These are phyloP conservation scores for Blechomonas ayalai DNA, from an alignment of 208 protist species.

Conservation along the genomic window DNA sequence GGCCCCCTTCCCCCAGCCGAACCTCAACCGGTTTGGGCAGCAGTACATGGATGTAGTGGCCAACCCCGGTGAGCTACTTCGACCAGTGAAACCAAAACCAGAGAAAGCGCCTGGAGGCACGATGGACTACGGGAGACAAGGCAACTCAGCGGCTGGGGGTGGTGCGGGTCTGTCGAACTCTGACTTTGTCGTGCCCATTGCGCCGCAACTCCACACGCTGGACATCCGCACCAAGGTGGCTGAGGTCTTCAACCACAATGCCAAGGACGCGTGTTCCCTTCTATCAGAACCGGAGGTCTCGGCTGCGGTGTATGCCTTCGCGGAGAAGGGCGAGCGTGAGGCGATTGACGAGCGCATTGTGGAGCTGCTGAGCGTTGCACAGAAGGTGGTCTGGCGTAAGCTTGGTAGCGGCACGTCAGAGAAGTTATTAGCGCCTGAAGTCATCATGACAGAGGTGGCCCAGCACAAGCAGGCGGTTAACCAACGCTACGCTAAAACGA, in stretches of 20 bases:
- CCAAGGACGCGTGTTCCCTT: slow-evolving; percentile 62
- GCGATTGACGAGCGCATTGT: slow-evolving; percentile 79
- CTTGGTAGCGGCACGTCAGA: slow-evolving; percentile 54
- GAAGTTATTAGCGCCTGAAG: slow-evolving; percentile 44
- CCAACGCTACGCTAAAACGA: slow-evolving; percentile 40
- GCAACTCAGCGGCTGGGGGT: neutral
- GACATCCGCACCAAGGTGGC: slow-evolving; percentile 85
- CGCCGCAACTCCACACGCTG: slow-evolving; percentile 41
- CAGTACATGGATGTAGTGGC: slow-evolving; percentile 85
- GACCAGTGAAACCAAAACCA: slow-evolving; percentile 58
- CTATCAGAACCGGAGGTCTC: slow-evolving; percentile 78
- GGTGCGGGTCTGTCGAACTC: slow-evolving; percentile 20
- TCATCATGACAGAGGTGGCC: slow-evolving; percentile 39
- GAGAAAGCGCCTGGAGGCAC: slow-evolving; percentile 5
- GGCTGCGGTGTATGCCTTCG: slow-evolving; percentile 85
- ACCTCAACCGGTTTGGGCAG: slow-evolving; percentile 85
- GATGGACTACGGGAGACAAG: neutral
- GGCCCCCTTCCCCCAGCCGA: slow-evolving; percentile 77
- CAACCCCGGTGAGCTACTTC: slow-evolving; percentile 75
- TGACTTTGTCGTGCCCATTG: slow-evolving; percentile 29
- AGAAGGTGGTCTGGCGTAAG: slow-evolving; percentile 63
- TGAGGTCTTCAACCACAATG: slow-evolving; percentile 77
- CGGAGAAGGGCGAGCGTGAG: slow-evolving; percentile 77
- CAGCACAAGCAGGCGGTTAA: slow-evolving; percentile 70
- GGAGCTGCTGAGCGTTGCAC: slow-evolving; percentile 58